A percentile compares a stretch with the other conserved stretches of the same genome.
Evolutionary conservation across 495 filamentous ascomycete genomes (phyloP).

Genomic region (Ramalina peruviana): DNA sequence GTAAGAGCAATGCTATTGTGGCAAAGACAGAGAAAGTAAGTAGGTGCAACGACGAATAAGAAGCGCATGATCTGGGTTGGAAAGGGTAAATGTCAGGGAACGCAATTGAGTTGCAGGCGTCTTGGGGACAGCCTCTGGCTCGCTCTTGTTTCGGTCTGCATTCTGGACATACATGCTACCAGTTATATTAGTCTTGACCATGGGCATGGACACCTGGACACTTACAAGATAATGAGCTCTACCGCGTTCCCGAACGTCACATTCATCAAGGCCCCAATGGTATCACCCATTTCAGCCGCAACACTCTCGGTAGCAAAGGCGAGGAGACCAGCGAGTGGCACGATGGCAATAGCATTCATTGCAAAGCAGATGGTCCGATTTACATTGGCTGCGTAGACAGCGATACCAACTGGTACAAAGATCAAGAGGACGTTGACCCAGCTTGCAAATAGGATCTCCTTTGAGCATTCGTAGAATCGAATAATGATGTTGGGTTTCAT

Average conservation of each 20-base stretch:
- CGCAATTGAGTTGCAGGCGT: conserved; percentile 29
- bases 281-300: conserved; percentile 63
- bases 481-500: conserved; percentile 30
- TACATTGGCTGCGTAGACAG: conserved; percentile 26
- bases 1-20: conserved; percentile 46
- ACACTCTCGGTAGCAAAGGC: conserved; percentile 73
- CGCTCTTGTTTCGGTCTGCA: conserved; percentile 25
- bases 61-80: conserved; percentile 6
- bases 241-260: conserved; percentile 85
- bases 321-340: conserved; percentile 68
- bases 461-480: conserved; percentile 36
- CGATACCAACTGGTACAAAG: conserved; percentile 71
- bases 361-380: conserved; percentile 48
- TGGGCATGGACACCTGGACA: conserved; percentile 4
- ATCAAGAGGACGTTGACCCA: conserved; percentile 68
- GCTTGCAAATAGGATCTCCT: conserved; percentile 46
- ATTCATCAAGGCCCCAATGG: conserved; percentile 68
- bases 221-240: conserved; percentile 73
- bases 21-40: conserved; percentile 20
- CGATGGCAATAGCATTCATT: conserved; percentile 72
- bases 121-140: conserved; percentile 25
- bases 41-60: conserved; percentile 15
- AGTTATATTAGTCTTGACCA: conserved; percentile 10
- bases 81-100: conserved; percentile 20
- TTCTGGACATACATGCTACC: conserved; percentile 29